A percentile compares a stretch with the other conserved stretches of the same genome.
Conservation (phyloP, 306 rosid species). For the peach (Prunus persica) region Prunus_persica_NCBIv2 NC_034016.1:7251501-7252000, state of each 20-base stretch:
- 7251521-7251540: too few relatives aligned
- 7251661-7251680: background rate
- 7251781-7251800: background rate
- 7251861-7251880: background rate
- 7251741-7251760: background rate
- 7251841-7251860: background rate
- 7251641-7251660: conserved; percentile 1
- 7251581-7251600: background rate
- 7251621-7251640: background rate
- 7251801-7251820: background rate
- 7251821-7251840: background rate
- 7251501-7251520: too few relatives aligned
- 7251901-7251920: background rate
- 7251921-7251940: conserved; percentile 59
- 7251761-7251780: background rate
- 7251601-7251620: background rate
- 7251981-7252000: conserved; percentile 87
- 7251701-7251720: background rate
- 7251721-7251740: background rate
- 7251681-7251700: background rate
- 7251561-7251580: too few relatives aligned
- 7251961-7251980: conserved; percentile 68
- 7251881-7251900: conserved; percentile 21
- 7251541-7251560: too few relatives aligned
- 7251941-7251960: conserved; percentile 82